Base-by-base conservation (phyloP, 202 grass and related monocot genomes). In the Zizania palustris region DNA sequence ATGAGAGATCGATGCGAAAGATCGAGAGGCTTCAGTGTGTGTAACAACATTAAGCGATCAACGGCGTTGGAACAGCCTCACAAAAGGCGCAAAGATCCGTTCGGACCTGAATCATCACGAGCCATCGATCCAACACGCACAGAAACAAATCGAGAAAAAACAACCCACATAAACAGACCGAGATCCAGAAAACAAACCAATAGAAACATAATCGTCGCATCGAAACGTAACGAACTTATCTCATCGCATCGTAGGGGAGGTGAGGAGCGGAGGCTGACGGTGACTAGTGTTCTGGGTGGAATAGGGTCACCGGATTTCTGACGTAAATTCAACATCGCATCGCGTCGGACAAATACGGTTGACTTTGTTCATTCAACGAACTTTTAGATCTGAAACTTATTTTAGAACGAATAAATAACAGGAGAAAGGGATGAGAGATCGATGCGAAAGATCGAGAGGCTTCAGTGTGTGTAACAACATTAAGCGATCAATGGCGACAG, bases 391-490 rank as follows among this genome's bases (percentile, higher is more conserved):
- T 28, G 28, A 28, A 28, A 28, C 28, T 28, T n/a, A n/a, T n/a
- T n/a, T n/a, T n/a, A n/a, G n/a, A n/a, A n/a, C 28, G 28, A 28
- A 28, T 28, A 2, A 28, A 28, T 0, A 28, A 28, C 28, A 11
- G 4, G 0, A 11, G 1, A 5, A 9, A 45, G 44, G 44, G 28
- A 28, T 28, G 56, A 9, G 35, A 54, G n/a, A 48, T 11, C 1
- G 3, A 0, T 3, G 5, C 0, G 38, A 28, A 28, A 28, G 28
- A 28, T 28, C 28, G 28, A 28, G 28, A 45, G 58, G 79, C 87
- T 79, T 89, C 83, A 82, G 83, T 51, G 83, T 89, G 87, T 85
- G 87, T 85, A 89, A 89, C 83, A 85, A 82, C 83, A 89, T 79
- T 59, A 82, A 78, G 3, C 80, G 79, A 85, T 84, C 86, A 89